Evolutionary conservation across 192 early-diverging fungal species (phyloP).

Genomic region (Chytriomyces confervae): DNA sequence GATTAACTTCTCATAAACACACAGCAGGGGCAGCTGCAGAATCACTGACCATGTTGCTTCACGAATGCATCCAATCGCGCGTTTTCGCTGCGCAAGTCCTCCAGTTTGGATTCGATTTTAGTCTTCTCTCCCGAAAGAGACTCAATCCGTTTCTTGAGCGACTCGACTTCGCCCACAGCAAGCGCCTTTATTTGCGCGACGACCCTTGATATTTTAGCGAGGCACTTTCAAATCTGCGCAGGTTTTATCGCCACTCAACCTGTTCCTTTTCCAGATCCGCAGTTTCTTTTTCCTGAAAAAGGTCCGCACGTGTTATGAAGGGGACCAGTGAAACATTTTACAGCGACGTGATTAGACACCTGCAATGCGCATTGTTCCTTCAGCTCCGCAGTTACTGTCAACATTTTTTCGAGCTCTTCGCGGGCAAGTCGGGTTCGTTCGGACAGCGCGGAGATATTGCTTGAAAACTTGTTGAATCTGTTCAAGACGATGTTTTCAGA

Average conservation of each 20-base stretch:
- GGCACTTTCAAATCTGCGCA: background rate
- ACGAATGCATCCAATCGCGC: constrained; percentile 42
- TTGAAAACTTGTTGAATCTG: constrained; percentile 32
- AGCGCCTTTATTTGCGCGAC: constrained; percentile 26
- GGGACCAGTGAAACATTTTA: no score
- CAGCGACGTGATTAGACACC: background rate
- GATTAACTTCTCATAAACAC: background rate
- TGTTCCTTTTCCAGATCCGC: constrained; percentile 17
- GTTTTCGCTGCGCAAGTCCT: constrained; percentile 51
- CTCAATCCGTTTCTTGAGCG: constrained; percentile 41
- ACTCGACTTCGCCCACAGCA: constrained; percentile 45
- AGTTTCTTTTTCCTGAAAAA: constrained; percentile 19
- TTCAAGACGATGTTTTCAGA: background rate
- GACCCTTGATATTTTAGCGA: background rate
- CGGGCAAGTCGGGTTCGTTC: constrained; percentile 42
- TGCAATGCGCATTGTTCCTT: constrained; percentile 45
- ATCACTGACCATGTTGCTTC: constrained; percentile 22
- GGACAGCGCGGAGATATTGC: constrained; percentile 41
- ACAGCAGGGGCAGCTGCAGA: no score
- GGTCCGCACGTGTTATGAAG: no score
- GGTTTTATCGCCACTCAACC: background rate
- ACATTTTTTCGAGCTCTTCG: constrained; percentile 45
- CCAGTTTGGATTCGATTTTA: constrained; percentile 41
- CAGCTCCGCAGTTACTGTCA: constrained; percentile 36
- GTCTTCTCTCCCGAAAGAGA: constrained; percentile 40